Conservation (phyloP, 768 basidiomycete genomes). For the Psilocybe azurescens region DNA sequence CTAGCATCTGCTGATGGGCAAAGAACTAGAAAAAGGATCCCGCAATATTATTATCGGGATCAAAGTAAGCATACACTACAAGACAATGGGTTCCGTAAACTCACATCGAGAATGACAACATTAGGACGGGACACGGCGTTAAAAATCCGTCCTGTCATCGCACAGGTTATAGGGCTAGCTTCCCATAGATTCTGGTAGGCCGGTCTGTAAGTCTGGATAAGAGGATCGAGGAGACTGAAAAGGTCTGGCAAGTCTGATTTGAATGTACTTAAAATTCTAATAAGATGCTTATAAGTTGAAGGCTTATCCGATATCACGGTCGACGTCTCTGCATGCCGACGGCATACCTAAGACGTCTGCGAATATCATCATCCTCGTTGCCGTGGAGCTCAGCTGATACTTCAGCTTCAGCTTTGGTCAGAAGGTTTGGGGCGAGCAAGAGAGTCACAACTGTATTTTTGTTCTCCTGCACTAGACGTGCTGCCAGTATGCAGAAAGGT, state of each 20-base stretch:
- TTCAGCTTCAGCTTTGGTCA: conserved; percentile 10
- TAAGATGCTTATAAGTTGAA: background rate
- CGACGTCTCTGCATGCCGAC: background rate
- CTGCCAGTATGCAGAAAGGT: conserved; percentile 9
- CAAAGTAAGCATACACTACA: background rate
- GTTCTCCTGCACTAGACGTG: conserved; percentile 13
- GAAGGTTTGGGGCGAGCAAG: conserved; percentile 5
- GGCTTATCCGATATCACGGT: no score
- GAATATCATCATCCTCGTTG: background rate
- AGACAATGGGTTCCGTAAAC: background rate
- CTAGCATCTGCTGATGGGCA: background rate
- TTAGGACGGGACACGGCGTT: conserved; percentile 12
- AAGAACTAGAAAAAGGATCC: background rate
- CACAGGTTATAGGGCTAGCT: conserved; percentile 14
- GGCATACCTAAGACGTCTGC: background rate
- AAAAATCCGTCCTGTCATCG: conserved; percentile 9
- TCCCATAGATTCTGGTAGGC: conserved; percentile 9
- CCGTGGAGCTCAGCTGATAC: conserved; percentile 2
- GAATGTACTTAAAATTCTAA: background rate
- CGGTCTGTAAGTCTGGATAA: background rate
- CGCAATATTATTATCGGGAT: background rate
- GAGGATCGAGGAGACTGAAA: background rate
- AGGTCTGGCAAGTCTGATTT: background rate
- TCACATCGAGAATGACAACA: conserved; percentile 15
- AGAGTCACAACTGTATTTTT: conserved; percentile 11